These are phyloP conservation scores for Candida maltosa DNA, from an alignment of 805 yeast genomes.

Conservation along the genomic window DNA sequence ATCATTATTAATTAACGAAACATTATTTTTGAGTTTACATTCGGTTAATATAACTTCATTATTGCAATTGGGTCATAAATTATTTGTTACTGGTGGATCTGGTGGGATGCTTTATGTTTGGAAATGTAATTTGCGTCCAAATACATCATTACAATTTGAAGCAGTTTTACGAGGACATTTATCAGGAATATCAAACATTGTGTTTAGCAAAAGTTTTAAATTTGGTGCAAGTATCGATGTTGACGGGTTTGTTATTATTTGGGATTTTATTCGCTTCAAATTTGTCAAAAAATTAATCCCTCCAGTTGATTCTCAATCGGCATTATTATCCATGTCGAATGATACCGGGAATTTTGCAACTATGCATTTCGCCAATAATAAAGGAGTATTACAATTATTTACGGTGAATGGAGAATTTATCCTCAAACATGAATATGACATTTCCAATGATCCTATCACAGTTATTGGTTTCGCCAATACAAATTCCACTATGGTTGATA, in stretches of 20 bases:
- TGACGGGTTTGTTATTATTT: slow-evolving; percentile 52
- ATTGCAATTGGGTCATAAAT: slow-evolving; percentile 37
- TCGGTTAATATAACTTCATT: slow-evolving; percentile 35
- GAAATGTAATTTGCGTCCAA: slow-evolving; percentile 36
- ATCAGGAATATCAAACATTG: slow-evolving; percentile 41
- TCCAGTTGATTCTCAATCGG: slow-evolving; percentile 9
- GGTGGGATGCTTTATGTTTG: slow-evolving; percentile 64
- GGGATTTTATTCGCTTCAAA: slow-evolving; percentile 60
- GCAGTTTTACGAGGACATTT: slow-evolving; percentile 58
- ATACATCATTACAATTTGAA: slow-evolving; percentile 35
- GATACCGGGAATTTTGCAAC: slow-evolving; percentile 53
- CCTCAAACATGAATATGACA: slow-evolving; percentile 13
- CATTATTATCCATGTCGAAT: slow-evolving; percentile 45
- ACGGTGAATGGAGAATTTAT: slow-evolving; percentile 55
- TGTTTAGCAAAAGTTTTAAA: slow-evolving; percentile 51
- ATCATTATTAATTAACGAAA: slow-evolving; percentile 39
- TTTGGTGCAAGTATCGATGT: slow-evolving; percentile 52
- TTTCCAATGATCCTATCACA: slow-evolving; percentile 15
- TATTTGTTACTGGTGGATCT: slow-evolving; percentile 47
- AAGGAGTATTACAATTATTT: slow-evolving; percentile 30
- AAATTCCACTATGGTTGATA: slow-evolving; percentile 24
- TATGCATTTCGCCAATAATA: slow-evolving; percentile 16
- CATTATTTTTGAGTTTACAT: slow-evolving; percentile 42
- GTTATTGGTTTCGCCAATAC: slow-evolving; percentile 27
- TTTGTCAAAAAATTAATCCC: slow-evolving; percentile 40